These are phyloP conservation scores for Remersonia thermophila DNA, from an alignment of 2,329 filamentous ascomycete species.

Conservation along the genomic window DNA sequence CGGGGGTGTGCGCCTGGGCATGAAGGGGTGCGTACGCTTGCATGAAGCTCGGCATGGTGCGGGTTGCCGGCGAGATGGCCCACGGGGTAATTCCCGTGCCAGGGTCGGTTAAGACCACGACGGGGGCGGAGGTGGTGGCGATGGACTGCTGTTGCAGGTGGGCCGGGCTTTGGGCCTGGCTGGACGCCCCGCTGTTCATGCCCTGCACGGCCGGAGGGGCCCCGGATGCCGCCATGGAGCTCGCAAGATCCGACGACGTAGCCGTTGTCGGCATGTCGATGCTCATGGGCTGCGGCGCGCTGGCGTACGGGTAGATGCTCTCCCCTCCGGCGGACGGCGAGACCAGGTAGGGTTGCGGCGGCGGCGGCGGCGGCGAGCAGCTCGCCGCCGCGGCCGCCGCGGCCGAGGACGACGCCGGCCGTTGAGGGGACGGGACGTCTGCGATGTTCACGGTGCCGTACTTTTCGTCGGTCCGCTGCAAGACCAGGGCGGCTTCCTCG, in stretches of 20 bases:
- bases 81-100: slow-evolving; percentile 13
- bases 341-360: too few relatives aligned
- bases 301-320: too few relatives aligned
- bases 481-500: slow-evolving; percentile 63
- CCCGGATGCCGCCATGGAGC: slow-evolving; percentile 15
- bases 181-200: too few relatives aligned
- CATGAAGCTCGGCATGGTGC: slow-evolving; percentile 11
- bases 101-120: slow-evolving; percentile 15
- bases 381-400: too few relatives aligned
- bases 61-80: slow-evolving; percentile 10
- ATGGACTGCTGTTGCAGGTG: slow-evolving; percentile 6
- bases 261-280: slow-evolving; percentile 17
- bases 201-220: slow-evolving; percentile 18
- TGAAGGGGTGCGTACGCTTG: slow-evolving; percentile 11
- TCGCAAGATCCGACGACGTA: slow-evolving; percentile 21
- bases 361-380: too few relatives aligned
- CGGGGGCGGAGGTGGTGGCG: slow-evolving; percentile 7
- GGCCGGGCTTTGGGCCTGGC: too few relatives aligned
- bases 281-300: slow-evolving; percentile 17
- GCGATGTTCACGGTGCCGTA: slow-evolving; percentile 60
- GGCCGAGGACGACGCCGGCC: too few relatives aligned
- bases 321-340: too few relatives aligned
- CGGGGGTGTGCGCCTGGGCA: slow-evolving; percentile 2
- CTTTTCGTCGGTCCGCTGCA: slow-evolving; percentile 67
- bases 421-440: slow-evolving; percentile 44